Evolutionary conservation across 345 rosid species (phyloP), one percentile per base, ranked within the genome.

Genomic region (Microcos paniculata): DNA sequence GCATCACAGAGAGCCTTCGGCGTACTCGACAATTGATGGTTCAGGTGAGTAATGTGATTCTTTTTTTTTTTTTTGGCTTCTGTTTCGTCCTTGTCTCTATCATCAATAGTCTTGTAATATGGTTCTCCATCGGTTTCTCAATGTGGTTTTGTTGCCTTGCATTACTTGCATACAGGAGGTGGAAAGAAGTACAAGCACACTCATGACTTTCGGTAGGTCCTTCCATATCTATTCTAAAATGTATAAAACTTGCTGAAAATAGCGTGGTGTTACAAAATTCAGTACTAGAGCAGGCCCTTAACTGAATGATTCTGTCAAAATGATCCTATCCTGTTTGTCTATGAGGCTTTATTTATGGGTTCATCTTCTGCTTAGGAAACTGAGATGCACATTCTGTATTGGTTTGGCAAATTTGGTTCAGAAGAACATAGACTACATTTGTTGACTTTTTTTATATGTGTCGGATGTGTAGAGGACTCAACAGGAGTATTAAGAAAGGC

Each of bases 1-100:
- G 94, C 86, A 92, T 96, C 80, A 96, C 98, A 4, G 99, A 96
- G 59, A 96, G 99, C 83, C 98, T 96, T 72, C 91, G 97, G 45
- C 94, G 97, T 4, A 87, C 96, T 46, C 94, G 95, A 48, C 98
- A 93, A 77, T 84, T 96, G 70, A 93, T 96, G 99, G 96, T 93
- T 84, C 98, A 96, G 92, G 99, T 93, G 72, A 66, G 84, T 66
- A 75, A 62, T 70, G 16, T 57, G 30, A 24, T 23, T n/a, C n/a
- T n/a, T n/a, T n/a, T n/a, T n/a, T n/a, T n/a, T n/a, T 35, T 48
- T 57, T 66, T 53, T 31, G 1, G 3, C 31, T 33, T 23, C 74
- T 76, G 24, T 74, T 31, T 33, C 35, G 40, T 62, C 19, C 0
- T 67, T 28, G 14, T 30, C 13, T 59, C 40, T 28, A 1, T 61